Percentiles rank a stretch among this genome's conserved stretches.
Evolutionary conservation across 2,329 filamentous ascomycete genomes (phyloP).

Genomic region (Xylariales sp.): DNA sequence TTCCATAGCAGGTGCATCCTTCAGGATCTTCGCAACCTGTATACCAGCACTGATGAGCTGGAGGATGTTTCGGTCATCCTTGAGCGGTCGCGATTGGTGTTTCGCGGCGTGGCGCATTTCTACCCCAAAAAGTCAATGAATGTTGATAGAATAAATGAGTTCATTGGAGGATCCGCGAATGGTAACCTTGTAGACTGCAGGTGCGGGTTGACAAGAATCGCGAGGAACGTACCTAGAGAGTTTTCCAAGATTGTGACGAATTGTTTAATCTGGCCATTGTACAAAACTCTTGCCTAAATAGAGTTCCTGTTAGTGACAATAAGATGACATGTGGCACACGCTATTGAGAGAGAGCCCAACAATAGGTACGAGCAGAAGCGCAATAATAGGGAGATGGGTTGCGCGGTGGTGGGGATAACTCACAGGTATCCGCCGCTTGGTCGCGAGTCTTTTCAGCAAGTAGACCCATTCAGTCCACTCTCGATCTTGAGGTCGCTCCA

Average conservation of each 20-base stretch:
- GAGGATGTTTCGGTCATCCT: slow-evolving; percentile 84
- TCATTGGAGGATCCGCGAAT: too few relatives aligned
- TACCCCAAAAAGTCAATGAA: too few relatives aligned
- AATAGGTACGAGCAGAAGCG: neutral
- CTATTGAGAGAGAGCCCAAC: neutral
- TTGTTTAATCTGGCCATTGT: slow-evolving; percentile 89
- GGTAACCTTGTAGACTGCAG: too few relatives aligned
- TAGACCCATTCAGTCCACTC: slow-evolving; percentile 95
- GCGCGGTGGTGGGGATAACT: too few relatives aligned
- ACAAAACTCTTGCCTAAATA: slow-evolving; percentile 63
- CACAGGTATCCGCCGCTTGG: slow-evolving; percentile 52
- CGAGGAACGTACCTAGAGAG: slow-evolving; percentile 64
- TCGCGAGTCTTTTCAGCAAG: slow-evolving; percentile 78
- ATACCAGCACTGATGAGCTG: slow-evolving; percentile 84
- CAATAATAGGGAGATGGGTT: too few relatives aligned
- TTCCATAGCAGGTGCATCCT: slow-evolving; percentile 79
- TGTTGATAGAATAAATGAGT: too few relatives aligned
- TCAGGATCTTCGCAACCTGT: slow-evolving; percentile 82
- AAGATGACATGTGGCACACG: neutral
- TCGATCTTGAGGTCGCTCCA: slow-evolving; percentile 27
- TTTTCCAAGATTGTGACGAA: slow-evolving; percentile 86
- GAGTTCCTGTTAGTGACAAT: slow-evolving; percentile 1
- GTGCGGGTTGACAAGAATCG: neutral
- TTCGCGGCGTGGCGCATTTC: slow-evolving; percentile 69
- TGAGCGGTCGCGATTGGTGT: slow-evolving; percentile 76